Base-by-base conservation (phyloP, 225 moss, liverwort and hornwort genomes). In the Lunularia cruciata region DNA sequence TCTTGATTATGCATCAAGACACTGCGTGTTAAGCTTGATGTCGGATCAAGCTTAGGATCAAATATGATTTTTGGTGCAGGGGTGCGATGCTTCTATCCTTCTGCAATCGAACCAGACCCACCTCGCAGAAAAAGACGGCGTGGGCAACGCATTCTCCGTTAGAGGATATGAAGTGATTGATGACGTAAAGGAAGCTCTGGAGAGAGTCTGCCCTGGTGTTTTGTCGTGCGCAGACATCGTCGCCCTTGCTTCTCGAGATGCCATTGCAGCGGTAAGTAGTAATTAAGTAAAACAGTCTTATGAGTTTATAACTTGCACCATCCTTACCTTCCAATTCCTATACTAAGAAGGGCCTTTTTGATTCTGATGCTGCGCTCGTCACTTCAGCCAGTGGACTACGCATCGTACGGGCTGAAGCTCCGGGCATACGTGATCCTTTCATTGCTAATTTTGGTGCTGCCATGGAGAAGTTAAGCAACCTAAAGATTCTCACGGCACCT, bases 31-130 rank as follows among this genome's bases (percentile, higher is more conserved):
- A n/a, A n/a, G n/a, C n/a, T n/a, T n/a, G n/a, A n/a, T n/a, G n/a
- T n/a, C n/a, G n/a, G n/a, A n/a, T n/a, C n/a, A n/a, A n/a, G n/a
- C n/a, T n/a, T n/a, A n/a, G n/a, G n/a, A n/a, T n/a, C n/a, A n/a
- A n/a, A n/a, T n/a, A 48, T 48, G 19, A 48, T 48, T 5, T 48
- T 54, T 54, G 11, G 8, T 54, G 54, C 47, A 79, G 75, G 79
- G 79, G 46, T 79, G 79, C 47, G 79, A 79, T 79, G 79, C 60
- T 8, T 79, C 79, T 37, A 26, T 75, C n/a, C 62, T 79, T 56
- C 58, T 79, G 13, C 75, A 79, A 63, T 79, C 79, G 11, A 47
- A 47, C 28, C 26, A 58, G 7, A 61, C 71, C 15, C 64, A 71
- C 60, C 0, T 71, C 34, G 74, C 74, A 35, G 79, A 79, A 38